Evolutionary conservation across 176 grass and related monocot species (phyloP).

Genomic region (Bolboschoenus planiculmis): DNA sequence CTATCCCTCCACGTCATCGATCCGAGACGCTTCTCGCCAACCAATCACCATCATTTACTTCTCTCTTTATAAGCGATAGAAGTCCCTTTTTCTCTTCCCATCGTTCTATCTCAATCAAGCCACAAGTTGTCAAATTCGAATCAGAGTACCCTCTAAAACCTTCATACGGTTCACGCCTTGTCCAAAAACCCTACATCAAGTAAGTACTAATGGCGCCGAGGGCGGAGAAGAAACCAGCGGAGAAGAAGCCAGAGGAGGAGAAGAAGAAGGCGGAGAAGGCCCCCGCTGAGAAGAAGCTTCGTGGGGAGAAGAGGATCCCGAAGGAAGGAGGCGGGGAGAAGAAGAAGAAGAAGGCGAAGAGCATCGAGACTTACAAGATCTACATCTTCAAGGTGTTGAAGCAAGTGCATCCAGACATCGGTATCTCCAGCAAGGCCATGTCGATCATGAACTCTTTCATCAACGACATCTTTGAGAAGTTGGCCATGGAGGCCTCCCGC

Average conservation of each 20-base stretch:
- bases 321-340: neutral
- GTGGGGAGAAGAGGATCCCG: neutral
- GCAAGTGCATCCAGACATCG: conserved; percentile 90
- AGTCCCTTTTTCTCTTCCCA: neutral
- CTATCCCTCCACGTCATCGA: neutral
- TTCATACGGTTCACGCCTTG: neutral
- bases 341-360: conserved; percentile 1
- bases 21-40: neutral
- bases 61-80: neutral
- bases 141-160: neutral
- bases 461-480: conserved; percentile 45
- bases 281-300: conserved; percentile 1
- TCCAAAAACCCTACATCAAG: neutral
- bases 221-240: conserved; percentile 8
- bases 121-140: neutral
- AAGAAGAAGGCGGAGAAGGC: conserved; percentile 1
- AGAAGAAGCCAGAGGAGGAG: neutral
- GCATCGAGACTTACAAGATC: conserved; percentile 75
- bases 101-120: neutral
- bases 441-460: conserved; percentile 87
- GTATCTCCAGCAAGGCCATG: conserved; percentile 90
- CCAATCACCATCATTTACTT: neutral
- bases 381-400: conserved; percentile 97
- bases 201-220: neutral
- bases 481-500: conserved; percentile 23